Evolutionary conservation across 2,329 filamentous ascomycete genomes (phyloP).

Genomic region (Botryotinia globosa): DNA sequence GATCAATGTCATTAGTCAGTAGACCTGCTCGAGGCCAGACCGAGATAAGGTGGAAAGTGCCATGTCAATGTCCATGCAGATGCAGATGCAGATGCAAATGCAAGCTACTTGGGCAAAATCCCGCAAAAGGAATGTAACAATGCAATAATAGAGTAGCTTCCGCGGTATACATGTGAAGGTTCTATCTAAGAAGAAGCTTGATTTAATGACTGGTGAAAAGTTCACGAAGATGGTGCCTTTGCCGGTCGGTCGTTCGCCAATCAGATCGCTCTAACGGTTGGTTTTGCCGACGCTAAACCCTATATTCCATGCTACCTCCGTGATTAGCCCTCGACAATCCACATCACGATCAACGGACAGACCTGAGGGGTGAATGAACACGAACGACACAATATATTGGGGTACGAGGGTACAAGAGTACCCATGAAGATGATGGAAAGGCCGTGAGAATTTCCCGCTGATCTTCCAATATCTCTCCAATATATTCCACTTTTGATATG

Average conservation of each 20-base stretch:
- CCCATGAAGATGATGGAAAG: background rate
- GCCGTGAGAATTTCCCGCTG: background rate
- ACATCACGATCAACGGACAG: background rate
- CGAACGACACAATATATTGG: background rate
- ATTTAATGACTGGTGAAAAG: background rate
- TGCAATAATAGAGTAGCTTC: background rate
- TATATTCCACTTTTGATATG: background rate
- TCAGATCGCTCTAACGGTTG: background rate
- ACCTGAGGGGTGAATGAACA: background rate
- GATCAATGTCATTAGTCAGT: background rate
- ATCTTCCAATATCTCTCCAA: background rate
- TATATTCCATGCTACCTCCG: conserved; percentile 3
- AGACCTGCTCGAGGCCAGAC: background rate
- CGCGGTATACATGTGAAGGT: conserved; percentile 15
- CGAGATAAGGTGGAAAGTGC: background rate
- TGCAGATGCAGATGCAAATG: background rate
- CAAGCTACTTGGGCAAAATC: background rate
- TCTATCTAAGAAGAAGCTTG: background rate
- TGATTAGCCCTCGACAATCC: background rate
- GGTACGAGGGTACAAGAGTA: background rate
- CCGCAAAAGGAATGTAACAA: conserved; percentile 8
- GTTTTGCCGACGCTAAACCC: conserved; percentile 1
- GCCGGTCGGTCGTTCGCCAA: background rate
- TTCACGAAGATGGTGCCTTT: background rate
- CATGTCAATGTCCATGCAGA: background rate